Conservation (phyloP, 805 yeast species). For the Cyberlindnera euphorbiae region DNA sequence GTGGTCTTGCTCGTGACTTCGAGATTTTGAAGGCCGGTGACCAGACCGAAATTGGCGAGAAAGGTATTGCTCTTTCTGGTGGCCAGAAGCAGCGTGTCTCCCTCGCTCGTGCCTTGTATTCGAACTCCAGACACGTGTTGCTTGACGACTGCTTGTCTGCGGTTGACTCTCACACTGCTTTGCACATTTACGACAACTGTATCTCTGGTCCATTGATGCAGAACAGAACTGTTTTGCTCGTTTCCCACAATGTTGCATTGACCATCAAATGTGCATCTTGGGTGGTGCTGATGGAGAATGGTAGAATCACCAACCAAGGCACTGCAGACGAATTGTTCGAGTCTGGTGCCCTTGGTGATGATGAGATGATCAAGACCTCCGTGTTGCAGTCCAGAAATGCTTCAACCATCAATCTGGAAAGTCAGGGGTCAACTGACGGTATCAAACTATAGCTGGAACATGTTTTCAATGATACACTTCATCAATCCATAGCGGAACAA, state of each 20-base stretch:
- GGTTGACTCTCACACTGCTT: conserved; percentile 94
- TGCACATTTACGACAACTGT: conserved; percentile 89
- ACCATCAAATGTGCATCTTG: conserved; percentile 77
- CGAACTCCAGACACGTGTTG: conserved; percentile 73
- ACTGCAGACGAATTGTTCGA: conserved; percentile 60
- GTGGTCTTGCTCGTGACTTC: conserved; percentile 84
- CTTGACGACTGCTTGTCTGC: conserved; percentile 96
- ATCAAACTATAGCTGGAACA: conserved; percentile 17
- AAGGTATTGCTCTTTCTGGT: conserved; percentile 93
- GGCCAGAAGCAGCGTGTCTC: conserved; percentile 98
- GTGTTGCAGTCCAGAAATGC: conserved; percentile 51
- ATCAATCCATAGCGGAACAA: conserved; percentile 17
- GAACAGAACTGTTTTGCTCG: conserved; percentile 82
- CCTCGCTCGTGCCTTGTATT: conserved; percentile 89
- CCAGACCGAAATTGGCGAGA: conserved; percentile 92
- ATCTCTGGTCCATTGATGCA: conserved; percentile 83
- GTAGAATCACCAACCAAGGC: conserved; percentile 75
- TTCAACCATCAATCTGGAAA: conserved; percentile 47
- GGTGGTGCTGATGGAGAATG: conserved; percentile 81
- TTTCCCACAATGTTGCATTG: conserved; percentile 90
- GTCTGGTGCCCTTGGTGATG: conserved; percentile 80
- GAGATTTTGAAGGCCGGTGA: conserved; percentile 88
- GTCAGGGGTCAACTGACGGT: conserved; percentile 15
- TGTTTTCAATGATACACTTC: conserved; percentile 2
- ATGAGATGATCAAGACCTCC: conserved; percentile 67